A percentile compares a stretch with the other conserved stretches of the same genome.
phyloP scores from a whole-genome alignment of 2,329 filamentous ascomycete genomes.

The Sporothrix brasiliensis region DNA sequence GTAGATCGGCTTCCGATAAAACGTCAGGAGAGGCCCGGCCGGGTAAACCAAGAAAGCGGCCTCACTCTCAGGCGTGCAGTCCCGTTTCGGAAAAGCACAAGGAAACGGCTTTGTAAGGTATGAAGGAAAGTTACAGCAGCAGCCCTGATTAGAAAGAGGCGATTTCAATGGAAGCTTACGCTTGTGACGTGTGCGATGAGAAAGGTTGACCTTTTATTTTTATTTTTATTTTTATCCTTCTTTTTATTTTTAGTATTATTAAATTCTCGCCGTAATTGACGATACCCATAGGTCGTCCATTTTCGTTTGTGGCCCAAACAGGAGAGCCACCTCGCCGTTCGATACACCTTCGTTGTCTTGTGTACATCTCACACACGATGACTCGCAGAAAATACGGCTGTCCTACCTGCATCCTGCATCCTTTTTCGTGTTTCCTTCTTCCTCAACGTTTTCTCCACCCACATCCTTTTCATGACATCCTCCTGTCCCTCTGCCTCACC shows the following conservation, averaged over 20 bases:
- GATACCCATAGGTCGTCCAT: neutral
- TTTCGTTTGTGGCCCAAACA: neutral
- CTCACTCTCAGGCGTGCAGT: neutral
- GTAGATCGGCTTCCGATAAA: neutral
- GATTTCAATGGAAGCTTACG: too few relatives aligned
- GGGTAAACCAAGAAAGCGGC: neutral
- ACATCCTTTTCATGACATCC: neutral
- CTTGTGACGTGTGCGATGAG: too few relatives aligned
- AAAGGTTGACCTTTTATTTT: too few relatives aligned
- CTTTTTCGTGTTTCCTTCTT: neutral
- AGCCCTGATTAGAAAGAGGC: neutral
- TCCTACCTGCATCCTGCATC: neutral
- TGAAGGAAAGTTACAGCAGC: neutral
- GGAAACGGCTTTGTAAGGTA: neutral
- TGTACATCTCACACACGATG: conserved; percentile 19
- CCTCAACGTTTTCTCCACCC: neutral
- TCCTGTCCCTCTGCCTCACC: neutral
- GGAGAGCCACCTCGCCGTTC: neutral
- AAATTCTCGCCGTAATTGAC: too few relatives aligned
- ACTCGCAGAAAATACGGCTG: neutral
- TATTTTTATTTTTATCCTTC: too few relatives aligned
- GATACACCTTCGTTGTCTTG: too few relatives aligned
- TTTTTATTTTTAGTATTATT: too few relatives aligned
- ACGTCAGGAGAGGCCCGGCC: neutral
- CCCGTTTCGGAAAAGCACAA: neutral